These are phyloP conservation scores for Alternaria triticina DNA, from an alignment of 2,329 filamentous ascomycete genomes.

Conservation along the genomic window DNA sequence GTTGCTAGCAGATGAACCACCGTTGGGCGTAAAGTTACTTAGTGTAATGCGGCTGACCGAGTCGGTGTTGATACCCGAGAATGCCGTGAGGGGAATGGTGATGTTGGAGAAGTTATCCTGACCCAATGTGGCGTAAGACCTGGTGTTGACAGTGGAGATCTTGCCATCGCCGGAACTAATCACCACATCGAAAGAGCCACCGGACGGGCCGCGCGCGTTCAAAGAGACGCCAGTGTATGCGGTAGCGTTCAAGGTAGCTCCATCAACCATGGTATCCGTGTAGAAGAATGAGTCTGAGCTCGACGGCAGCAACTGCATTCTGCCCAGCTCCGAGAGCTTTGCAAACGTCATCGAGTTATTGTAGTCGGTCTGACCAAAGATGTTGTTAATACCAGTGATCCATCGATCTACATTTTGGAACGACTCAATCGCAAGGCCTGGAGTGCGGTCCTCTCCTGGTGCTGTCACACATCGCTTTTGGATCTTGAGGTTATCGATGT, in stretches of 20 bases:
- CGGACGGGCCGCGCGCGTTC: constrained; percentile 6
- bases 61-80: constrained; percentile 2
- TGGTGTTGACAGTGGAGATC: constrained; percentile 5
- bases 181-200: constrained; percentile 11
- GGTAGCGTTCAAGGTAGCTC: constrained; percentile 6
- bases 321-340: constrained; percentile 8
- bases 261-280: constrained; percentile 4
- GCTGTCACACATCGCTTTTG: constrained; percentile 13
- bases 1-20: constrained; percentile 6
- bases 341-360: constrained; percentile 14
- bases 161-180: background rate
- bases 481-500: constrained; percentile 12
- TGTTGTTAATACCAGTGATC: constrained; percentile 16
- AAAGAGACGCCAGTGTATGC: constrained; percentile 8
- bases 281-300: constrained; percentile 8
- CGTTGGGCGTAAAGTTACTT: constrained; percentile 9
- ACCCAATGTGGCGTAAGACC: constrained; percentile 2
- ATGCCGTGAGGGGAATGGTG: constrained; percentile 9
- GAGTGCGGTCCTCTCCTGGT: constrained; percentile 11
- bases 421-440: constrained; percentile 10
- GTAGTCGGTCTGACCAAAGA: constrained; percentile 10
- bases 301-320: constrained; percentile 10
- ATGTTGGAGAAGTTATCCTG: constrained; percentile 11
- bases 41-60: constrained; percentile 8
- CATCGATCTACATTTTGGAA: constrained; percentile 13